Evolutionary conservation across 768 basidiomycete genomes (phyloP).

Genomic region (Suillus placidus): DNA sequence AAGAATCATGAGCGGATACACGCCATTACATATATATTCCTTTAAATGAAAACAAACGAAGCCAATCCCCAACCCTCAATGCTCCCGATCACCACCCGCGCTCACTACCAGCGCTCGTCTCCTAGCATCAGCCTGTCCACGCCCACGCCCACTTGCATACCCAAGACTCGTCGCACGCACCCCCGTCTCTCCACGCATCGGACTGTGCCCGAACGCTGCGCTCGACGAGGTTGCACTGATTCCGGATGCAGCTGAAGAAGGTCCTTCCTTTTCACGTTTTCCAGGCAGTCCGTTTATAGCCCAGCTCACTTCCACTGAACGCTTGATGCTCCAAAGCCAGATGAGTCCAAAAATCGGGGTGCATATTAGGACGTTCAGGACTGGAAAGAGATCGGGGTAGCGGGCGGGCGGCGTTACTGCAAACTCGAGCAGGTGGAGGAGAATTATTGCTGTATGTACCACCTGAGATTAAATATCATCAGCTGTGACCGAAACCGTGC

Average conservation of each 20-base stretch:
- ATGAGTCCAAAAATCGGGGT: slow-evolving; percentile 77
- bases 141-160: slow-evolving; percentile 20
- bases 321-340: slow-evolving; percentile 92
- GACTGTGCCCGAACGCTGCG: background rate
- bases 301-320: slow-evolving; percentile 81
- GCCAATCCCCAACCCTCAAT: slow-evolving; percentile 10
- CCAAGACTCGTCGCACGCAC: slow-evolving; percentile 32
- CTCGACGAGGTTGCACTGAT: background rate
- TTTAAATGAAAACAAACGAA: background rate
- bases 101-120: slow-evolving; percentile 28
- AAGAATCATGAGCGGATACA: background rate
- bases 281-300: slow-evolving; percentile 60
- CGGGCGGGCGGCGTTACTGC: slow-evolving; percentile 65
- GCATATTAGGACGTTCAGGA: slow-evolving; percentile 81
- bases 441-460: slow-evolving; percentile 55
- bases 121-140: slow-evolving; percentile 23
- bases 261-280: slow-evolving; percentile 15
- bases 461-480: slow-evolving; percentile 34
- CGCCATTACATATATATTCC: background rate
- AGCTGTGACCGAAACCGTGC: background rate
- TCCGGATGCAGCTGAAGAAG: background rate
- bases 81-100: slow-evolving; percentile 20
- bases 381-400: slow-evolving; percentile 84
- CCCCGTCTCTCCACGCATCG: slow-evolving; percentile 22
- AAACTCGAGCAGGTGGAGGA: slow-evolving; percentile 67